phyloP scores from a whole-genome alignment of 495 filamentous ascomycete genomes.

The Penicillium pulvis region DNA sequence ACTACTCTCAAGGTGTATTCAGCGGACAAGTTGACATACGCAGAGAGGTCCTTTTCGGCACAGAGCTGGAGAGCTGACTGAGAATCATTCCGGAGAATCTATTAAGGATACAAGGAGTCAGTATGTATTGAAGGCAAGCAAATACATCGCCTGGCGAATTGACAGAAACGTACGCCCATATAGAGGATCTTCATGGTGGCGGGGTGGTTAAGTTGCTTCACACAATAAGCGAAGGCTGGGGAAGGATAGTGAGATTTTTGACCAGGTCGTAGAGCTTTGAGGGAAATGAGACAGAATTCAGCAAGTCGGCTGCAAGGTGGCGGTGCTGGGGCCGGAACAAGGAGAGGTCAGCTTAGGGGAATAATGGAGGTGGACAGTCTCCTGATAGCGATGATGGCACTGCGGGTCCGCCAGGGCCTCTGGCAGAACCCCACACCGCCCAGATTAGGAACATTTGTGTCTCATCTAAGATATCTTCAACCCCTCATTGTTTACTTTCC shows the following conservation, averaged over 20 bases:
- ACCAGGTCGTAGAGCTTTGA: not conserved
- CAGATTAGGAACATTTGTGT: conserved; percentile 1
- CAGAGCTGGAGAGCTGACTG: conserved; percentile 81
- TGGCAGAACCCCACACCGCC: conserved; percentile 19
- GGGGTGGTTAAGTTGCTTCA: conserved; percentile 16
- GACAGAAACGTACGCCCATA: conserved; percentile 69
- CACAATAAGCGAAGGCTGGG: not conserved
- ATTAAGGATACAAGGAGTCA: conserved; percentile 1
- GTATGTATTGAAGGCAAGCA: conserved; percentile 1
- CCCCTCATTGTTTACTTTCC: not conserved
- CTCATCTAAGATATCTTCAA: too few species aligned
- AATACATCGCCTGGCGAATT: not conserved
- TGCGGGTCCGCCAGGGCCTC: conserved; percentile 16
- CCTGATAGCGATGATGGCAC: conserved; percentile 26
- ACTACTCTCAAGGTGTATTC: not conserved
- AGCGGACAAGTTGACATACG: conserved; percentile 17
- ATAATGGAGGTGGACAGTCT: conserved; percentile 11
- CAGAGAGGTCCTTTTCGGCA: conserved; percentile 76
- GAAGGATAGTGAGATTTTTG: not conserved
- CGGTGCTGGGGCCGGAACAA: not conserved
- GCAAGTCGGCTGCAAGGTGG: not conserved
- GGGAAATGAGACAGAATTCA: not conserved
- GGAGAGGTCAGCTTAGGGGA: conserved; percentile 5
- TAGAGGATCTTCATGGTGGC: conserved; percentile 90
- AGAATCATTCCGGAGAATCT: conserved; percentile 81